phyloP scores from a whole-genome alignment of 2,329 filamentous ascomycete genomes.

The Myriosclerotinia scirpicola region DNA sequence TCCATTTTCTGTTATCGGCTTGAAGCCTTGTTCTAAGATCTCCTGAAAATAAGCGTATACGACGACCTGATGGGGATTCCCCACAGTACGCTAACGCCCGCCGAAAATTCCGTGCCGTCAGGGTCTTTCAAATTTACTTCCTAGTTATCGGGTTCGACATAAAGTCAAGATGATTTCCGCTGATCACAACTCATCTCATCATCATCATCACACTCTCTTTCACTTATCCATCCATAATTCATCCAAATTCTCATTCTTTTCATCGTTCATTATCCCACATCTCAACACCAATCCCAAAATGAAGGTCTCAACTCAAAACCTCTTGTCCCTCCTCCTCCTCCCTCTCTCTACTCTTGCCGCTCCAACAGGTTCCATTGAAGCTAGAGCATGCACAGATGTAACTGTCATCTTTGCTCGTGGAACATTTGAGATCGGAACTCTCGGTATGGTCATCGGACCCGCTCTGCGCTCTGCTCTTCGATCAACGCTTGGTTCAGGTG shows the following conservation, averaged over 20 bases:
- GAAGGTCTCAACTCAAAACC: constrained; percentile 16
- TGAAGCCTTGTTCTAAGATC: constrained; percentile 5
- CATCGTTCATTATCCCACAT: neutral
- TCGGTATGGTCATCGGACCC: constrained; percentile 35
- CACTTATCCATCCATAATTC: neutral
- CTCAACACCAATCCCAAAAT: constrained; percentile 4
- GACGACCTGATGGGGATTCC: neutral
- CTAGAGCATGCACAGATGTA: constrained; percentile 31
- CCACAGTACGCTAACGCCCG: neutral
- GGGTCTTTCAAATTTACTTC: neutral
- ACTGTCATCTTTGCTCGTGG: constrained; percentile 37
- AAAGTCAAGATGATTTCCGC: constrained; percentile 4
- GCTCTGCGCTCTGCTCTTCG: constrained; percentile 42
- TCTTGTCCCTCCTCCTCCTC: constrained; percentile 15
- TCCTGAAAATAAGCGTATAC: constrained; percentile 9
- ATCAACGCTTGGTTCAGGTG: constrained; percentile 43
- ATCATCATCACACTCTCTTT: neutral
- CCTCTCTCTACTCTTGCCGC: constrained; percentile 9
- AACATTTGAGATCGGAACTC: constrained; percentile 32
- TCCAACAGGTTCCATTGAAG: constrained; percentile 8
- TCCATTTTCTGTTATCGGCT: neutral
- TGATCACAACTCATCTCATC: neutral
- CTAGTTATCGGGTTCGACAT: neutral
- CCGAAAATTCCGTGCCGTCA: too few relatives aligned
- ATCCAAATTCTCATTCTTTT: neutral